Base-by-base conservation (phyloP, 208 protist genomes). In the Leishmania lainsoni region DNA sequence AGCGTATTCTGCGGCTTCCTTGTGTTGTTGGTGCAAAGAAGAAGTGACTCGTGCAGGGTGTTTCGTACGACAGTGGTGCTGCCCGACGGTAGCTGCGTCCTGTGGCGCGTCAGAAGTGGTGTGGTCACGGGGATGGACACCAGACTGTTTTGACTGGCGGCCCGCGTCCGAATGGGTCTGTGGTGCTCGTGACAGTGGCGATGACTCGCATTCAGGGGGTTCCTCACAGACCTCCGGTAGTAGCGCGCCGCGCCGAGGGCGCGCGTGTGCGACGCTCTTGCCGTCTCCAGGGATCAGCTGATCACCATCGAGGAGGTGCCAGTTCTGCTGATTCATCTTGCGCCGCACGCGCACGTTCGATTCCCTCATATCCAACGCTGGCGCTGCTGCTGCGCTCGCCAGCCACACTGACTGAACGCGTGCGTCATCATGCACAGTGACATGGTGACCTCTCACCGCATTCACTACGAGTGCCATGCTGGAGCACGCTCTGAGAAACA, bases 291-390 rank as follows among this genome's bases (percentile, higher is more conserved):
- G 65, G 26, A 84, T 66, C 22, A 85, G 76, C 29, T 75, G 59
- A 70, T 85, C 81, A 22, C 81, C 81, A 22, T 81, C 76, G 59
- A 85, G 76, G 26, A 65, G 81, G 52, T 81, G 26, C 81, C 76
- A 80, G 61, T 81, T 45, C 5, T 52, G 35, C 0, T 45, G 51
- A 39, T 75, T 68, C 26, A 81, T 52, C 59, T 85, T 26, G 29
- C 45, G n/a, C 48, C 8, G 48, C 26, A 39, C 42, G 16, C 58
- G 42, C 39, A 45, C 20, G 20, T 26, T 26, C 20, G 39, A 52
- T 35, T 39, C 49, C 49, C 16, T 68, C 29, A 42, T 29, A 39
- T 39, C 61, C 29, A 17, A n/a, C 69, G 69, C 20, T 39, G 35
- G 42, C 3, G 20, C 14, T 74, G 12, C 22, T 16, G 69, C 69